Evolutionary conservation across 2,329 filamentous ascomycete genomes (phyloP).

Genomic region (Coccinonectria pachysandricola): DNA sequence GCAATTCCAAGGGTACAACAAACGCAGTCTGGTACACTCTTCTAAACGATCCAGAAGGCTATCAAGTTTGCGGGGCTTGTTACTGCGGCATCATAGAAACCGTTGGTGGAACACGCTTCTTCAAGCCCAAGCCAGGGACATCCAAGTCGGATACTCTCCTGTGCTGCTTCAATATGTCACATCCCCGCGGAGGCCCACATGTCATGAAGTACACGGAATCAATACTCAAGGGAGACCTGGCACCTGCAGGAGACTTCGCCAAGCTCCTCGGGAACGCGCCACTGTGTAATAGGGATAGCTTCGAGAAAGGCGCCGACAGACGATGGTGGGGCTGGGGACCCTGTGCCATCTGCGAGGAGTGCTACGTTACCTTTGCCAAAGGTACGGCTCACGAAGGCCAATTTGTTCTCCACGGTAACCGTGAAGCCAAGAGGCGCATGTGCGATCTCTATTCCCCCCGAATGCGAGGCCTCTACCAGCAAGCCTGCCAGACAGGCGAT

Average conservation of each 20-base stretch:
- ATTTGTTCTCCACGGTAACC: conserved; percentile 19
- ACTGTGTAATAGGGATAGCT: conserved; percentile 12
- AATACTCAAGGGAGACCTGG: conserved; percentile 17
- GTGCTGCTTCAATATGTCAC: conserved; percentile 25
- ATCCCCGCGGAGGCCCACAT: conserved; percentile 18
- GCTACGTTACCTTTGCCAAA: conserved; percentile 24
- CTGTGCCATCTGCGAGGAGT: conserved; percentile 26
- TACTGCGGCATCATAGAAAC: conserved; percentile 22
- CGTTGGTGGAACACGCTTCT: conserved; percentile 19
- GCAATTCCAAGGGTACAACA: conserved; percentile 20
- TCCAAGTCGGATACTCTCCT: conserved; percentile 10
- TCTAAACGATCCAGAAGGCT: conserved; percentile 20
- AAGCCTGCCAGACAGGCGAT: conserved; percentile 17
- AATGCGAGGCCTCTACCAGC: conserved; percentile 24
- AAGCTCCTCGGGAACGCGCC: conserved; percentile 20
- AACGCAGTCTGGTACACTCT: conserved; percentile 25
- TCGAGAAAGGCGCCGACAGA: conserved; percentile 5
- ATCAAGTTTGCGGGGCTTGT: conserved; percentile 28
- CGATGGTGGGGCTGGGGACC: conserved; percentile 28
- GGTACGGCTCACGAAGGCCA: conserved; percentile 16
- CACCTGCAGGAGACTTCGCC: conserved; percentile 19
- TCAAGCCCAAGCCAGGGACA: conserved; percentile 15
- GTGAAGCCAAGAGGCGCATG: conserved; percentile 14
- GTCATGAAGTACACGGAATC: conserved; percentile 15
- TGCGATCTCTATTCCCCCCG: conserved; percentile 29